These are phyloP conservation scores for Punica granatum DNA, from an alignment of 345 rosid species.

Conservation along the genomic window DNA sequence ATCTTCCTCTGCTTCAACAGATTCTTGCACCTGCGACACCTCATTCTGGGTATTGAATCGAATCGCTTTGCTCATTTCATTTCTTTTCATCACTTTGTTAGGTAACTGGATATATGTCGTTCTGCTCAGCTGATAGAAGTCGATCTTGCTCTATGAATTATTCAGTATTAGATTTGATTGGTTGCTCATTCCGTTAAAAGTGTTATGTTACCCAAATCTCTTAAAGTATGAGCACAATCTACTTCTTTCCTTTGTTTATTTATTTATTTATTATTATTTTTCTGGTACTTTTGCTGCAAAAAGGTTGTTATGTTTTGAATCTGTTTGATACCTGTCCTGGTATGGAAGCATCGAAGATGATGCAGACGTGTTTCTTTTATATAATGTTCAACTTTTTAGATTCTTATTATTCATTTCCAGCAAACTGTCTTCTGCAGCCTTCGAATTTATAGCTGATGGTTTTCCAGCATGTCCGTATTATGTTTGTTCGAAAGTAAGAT, in stretches of 20 bases:
- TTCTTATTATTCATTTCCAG: not conserved
- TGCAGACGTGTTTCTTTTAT: not conserved
- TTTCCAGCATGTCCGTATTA: not conserved
- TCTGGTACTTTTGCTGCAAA: too few species aligned
- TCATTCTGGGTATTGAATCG: not conserved
- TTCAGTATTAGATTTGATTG: not conserved
- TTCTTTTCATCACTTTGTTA: not conserved
- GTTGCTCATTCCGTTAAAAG: too few species aligned
- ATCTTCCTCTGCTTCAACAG: not conserved
- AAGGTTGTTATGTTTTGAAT: not conserved
- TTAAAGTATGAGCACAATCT: too few species aligned
- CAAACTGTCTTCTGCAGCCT: not conserved
- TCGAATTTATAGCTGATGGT: not conserved
- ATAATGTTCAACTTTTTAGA: not conserved
- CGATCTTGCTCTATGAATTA: not conserved
- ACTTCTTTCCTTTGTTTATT: too few species aligned
- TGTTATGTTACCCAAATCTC: too few species aligned
- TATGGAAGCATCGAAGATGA: not conserved
- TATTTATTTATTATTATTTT: too few species aligned
- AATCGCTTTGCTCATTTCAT: too few species aligned
- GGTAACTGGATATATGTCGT: not conserved
- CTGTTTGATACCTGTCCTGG: not conserved
- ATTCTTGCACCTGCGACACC: not conserved
- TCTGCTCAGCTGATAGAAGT: not conserved
- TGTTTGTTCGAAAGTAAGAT: too few species aligned